Conservation (phyloP, 2,329 filamentous ascomycete species). For the Clonostachys chloroleuca region DNA sequence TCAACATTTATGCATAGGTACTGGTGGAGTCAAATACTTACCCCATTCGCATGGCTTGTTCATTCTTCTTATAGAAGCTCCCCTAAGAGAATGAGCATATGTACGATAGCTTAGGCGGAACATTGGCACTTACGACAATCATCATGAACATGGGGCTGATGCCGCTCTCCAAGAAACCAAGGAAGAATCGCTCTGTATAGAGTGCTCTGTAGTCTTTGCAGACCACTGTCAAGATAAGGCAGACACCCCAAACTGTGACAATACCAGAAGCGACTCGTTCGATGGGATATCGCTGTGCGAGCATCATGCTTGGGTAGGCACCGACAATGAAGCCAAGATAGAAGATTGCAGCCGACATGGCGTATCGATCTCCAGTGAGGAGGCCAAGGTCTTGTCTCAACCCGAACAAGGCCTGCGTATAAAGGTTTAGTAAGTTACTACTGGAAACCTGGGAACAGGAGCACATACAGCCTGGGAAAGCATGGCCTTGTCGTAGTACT, state of each 20-base stretch:
- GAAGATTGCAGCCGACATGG: slow-evolving; percentile 12
- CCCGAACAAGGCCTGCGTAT: neutral
- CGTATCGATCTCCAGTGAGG: slow-evolving; percentile 16
- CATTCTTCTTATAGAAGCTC: too few species aligned
- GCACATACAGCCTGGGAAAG: slow-evolving; percentile 39
- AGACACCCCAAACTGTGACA: slow-evolving; percentile 19
- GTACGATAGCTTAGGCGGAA: too few species aligned
- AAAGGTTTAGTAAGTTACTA: too few species aligned
- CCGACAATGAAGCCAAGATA: slow-evolving; percentile 11
- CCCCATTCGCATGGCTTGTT: too few species aligned
- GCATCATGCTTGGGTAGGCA: slow-evolving; percentile 10
- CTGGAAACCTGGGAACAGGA: slow-evolving; percentile 3
- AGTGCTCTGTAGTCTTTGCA: slow-evolving; percentile 30
- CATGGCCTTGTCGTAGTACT: slow-evolving; percentile 49
- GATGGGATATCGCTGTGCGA: slow-evolving; percentile 19
- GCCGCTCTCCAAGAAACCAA: slow-evolving; percentile 36
- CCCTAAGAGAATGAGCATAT: too few species aligned
- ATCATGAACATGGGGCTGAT: slow-evolving; percentile 42
- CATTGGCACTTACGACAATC: slow-evolving; percentile 18
- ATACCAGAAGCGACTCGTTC: slow-evolving; percentile 18
- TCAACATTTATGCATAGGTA: slow-evolving; percentile 34
- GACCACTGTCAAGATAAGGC: slow-evolving; percentile 32
- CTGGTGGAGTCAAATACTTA: slow-evolving; percentile 4
- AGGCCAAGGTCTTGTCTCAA: slow-evolving; percentile 6
- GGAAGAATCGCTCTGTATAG: slow-evolving; percentile 31